phyloP scores from a whole-genome alignment of 768 basidiomycete species.

The Hericium alpestre region DNA sequence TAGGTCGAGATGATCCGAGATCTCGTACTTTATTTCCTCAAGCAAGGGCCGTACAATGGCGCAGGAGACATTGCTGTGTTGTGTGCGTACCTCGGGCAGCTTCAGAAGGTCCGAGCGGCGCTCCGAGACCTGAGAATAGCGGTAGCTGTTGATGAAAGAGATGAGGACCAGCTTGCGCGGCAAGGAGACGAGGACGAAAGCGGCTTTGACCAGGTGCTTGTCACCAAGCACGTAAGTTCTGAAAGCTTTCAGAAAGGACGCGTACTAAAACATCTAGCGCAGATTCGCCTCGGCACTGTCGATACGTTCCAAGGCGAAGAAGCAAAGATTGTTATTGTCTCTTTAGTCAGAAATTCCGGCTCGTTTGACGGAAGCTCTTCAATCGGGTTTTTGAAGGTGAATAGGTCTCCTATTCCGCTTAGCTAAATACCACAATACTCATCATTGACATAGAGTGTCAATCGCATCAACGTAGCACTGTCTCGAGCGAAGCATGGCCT shows the following conservation, averaged over 20 bases:
- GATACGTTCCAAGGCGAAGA: constrained; percentile 77
- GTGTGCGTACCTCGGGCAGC: constrained; percentile 43
- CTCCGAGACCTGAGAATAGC: constrained; percentile 35
- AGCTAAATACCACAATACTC: background rate
- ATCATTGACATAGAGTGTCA: constrained; percentile 16
- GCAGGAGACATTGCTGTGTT: constrained; percentile 45
- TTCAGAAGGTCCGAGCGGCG: constrained; percentile 33
- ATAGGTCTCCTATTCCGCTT: background rate
- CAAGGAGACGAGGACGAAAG: constrained; percentile 30
- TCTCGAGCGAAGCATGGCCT: constrained; percentile 68
- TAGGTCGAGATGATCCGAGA: constrained; percentile 38
- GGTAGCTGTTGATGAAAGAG: constrained; percentile 59
- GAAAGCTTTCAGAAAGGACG: background rate
- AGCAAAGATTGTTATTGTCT: constrained; percentile 62
- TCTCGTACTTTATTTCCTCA: constrained; percentile 42
- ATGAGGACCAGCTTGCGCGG: constrained; percentile 48
- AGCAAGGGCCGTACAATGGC: constrained; percentile 37
- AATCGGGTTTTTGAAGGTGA: constrained; percentile 70
- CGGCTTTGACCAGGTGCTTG: constrained; percentile 36
- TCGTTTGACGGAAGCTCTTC: constrained; percentile 25
- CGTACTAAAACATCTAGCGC: background rate
- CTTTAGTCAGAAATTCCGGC: constrained; percentile 64
- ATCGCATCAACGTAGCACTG: constrained; percentile 44
- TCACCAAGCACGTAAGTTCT: constrained; percentile 40
- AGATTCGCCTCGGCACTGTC: constrained; percentile 65